Evolutionary conservation across 129 eudicot species (phyloP).

Genomic region (Tanacetum coccineum): DNA sequence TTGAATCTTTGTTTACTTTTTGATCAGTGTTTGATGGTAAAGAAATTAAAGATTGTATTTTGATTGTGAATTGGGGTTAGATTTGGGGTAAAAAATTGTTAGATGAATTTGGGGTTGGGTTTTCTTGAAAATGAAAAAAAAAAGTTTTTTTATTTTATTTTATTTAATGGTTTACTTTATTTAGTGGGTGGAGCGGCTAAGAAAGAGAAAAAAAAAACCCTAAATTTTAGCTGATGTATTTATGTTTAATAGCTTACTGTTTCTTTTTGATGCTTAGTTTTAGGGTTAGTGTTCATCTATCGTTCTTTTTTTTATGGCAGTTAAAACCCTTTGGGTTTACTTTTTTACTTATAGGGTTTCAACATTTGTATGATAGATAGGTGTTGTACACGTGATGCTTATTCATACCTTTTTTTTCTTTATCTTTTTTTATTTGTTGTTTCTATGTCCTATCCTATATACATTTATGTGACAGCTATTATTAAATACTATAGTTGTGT

Average conservation of each 20-base stretch:
- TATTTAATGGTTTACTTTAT: slow-evolving; percentile 12
- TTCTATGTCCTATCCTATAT: slow-evolving; percentile 3
- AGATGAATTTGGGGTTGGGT: slow-evolving; percentile 17
- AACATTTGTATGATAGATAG: slow-evolving; percentile 12
- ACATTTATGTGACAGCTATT: slow-evolving; percentile 4
- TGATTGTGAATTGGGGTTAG: slow-evolving; percentile 11
- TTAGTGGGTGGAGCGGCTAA: slow-evolving; percentile 32
- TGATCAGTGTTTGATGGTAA: no score
- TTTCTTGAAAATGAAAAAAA: slow-evolving; percentile 26
- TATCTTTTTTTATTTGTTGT: background rate
- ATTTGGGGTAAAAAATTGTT: background rate
- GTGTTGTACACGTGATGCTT: slow-evolving; percentile 24
- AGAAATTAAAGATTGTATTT: no score
- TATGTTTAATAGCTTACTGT: slow-evolving; percentile 6
- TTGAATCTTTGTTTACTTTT: background rate
- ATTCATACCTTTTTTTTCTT: background rate
- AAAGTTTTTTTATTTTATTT: slow-evolving; percentile 23
- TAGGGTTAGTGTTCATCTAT: background rate
- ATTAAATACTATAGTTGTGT: slow-evolving; percentile 8
- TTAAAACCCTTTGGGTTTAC: background rate
- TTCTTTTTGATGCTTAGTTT: slow-evolving; percentile 11
- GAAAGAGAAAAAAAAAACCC: background rate
- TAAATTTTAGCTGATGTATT: slow-evolving; percentile 8
- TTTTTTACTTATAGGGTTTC: slow-evolving; percentile 2
- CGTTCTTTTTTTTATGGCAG: background rate